Evolutionary conservation across 805 yeast genomes (phyloP), one percentile per base, ranked within the genome.

Genomic region (Candida maesae): DNA sequence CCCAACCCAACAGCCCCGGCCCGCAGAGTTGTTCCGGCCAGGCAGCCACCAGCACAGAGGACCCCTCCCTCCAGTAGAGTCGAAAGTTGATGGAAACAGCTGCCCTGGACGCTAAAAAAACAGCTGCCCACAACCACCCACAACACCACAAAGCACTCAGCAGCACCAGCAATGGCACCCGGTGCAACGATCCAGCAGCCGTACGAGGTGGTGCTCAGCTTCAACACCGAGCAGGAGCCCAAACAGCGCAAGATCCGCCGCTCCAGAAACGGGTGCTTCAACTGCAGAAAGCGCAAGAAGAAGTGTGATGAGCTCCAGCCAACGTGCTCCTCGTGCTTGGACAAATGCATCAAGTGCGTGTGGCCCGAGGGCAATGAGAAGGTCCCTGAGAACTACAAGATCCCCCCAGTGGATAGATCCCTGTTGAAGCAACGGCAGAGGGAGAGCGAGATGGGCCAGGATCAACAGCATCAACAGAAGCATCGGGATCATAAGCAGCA

Each of bases 281-380:
- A 40, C 39, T 40, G 85, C 54, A 68, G 84, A 31, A 73, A 72
- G 51, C 67, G 84, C 50, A 79, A 79, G 65, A 70, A 79, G 66
- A 79, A 78, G 66, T 79, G 84, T 58, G 82, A 78, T 50, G 81
- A 76, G 49, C 60, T 55, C 14, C 67, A 59, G 37, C 71, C 73
- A 8, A 50, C 54, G 44, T 67, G 72, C 40, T 60, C 65, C 8
- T 69, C 68, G 39, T 74, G 80, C 49, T 41, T 53, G n/a, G 46
- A 58, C 5, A 68, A 72, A 46, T 42, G 51, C 13, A 38, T 53
- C 50, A 53, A 27, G 45, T 66, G 49, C 36, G 41, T 44, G 3
- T 52, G 58, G 56, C 58, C 58, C 4, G 30, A 30, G 11, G 38
- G 43, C 7, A 41, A 40, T 3, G 53, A 54, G 36, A 49, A 40